These are phyloP conservation scores for Mycena albidolilacea DNA, from an alignment of 768 basidiomycete species.

Conservation along the genomic window DNA sequence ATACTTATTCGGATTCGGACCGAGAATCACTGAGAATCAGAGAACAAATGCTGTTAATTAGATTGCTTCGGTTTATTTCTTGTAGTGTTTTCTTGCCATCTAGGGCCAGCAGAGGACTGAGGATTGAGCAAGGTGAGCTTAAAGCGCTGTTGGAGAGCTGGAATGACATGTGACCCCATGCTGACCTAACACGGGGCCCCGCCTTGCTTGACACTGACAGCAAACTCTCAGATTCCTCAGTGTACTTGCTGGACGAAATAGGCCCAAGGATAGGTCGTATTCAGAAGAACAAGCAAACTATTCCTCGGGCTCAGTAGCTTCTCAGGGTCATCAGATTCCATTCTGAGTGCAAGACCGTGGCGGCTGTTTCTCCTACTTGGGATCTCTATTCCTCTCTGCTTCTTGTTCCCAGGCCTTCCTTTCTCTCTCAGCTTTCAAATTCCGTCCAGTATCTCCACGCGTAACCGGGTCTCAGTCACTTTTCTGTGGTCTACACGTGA, in stretches of 20 bases:
- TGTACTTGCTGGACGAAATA: not conserved
- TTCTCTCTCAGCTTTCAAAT: conserved; percentile 24
- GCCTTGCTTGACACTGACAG: not conserved
- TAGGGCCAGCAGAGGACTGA: not conserved
- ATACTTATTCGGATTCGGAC: not conserved
- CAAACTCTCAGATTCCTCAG: no score
- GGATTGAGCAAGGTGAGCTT: no score
- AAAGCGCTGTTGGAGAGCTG: no score
- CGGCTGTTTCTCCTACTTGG: conserved; percentile 15
- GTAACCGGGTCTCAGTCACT: conserved; percentile 11
- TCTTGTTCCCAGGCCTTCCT: conserved; percentile 36
- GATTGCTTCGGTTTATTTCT: no score
- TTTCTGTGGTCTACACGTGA: conserved; percentile 31
- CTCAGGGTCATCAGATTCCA: conserved; percentile 28
- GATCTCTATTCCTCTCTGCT: conserved; percentile 27
- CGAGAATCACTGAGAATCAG: not conserved
- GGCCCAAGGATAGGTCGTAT: not conserved
- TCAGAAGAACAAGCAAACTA: not conserved
- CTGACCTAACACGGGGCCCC: conserved; percentile 19
- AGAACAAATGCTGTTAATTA: no score
- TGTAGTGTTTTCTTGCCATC: not conserved
- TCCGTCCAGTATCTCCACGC: conserved; percentile 34
- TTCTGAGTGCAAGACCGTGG: conserved; percentile 21
- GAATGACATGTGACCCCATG: not conserved
- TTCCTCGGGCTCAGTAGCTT: conserved; percentile 23